Conservation (phyloP, 2,329 filamentous ascomycete genomes). For the Aspergillus nomiae region DNA sequence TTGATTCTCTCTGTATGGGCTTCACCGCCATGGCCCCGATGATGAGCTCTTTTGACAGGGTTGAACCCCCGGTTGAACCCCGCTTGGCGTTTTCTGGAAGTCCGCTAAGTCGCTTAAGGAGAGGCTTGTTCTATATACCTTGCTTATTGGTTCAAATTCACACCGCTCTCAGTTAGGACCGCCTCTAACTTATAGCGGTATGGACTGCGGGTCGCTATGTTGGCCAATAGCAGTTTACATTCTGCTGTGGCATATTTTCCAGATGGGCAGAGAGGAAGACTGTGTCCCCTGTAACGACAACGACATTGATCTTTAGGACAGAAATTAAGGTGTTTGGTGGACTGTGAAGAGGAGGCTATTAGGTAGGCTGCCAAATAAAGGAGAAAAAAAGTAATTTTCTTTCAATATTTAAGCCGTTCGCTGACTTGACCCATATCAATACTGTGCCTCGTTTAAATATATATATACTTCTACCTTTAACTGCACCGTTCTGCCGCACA, state of each 20-base stretch:
- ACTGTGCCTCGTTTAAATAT: neutral
- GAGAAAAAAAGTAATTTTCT: neutral
- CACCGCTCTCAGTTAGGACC: neutral
- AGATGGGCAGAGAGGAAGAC: no score
- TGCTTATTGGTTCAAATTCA: neutral
- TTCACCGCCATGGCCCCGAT: no score
- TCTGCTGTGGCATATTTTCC: neutral
- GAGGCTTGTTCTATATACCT: neutral
- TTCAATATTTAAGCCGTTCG: neutral
- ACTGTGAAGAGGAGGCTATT: no score
- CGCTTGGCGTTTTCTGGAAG: neutral
- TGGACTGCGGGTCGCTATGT: rapidly evolving
- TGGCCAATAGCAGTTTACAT: neutral
- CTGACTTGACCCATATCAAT: no score
- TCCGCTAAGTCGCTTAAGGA: neutral
- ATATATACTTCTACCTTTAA: neutral
- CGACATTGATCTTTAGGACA: neutral
- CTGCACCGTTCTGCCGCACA: rapidly evolving
- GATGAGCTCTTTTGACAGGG: neutral
- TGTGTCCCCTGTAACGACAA: neutral
- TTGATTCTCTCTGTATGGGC: neutral
- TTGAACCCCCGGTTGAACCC: neutral
- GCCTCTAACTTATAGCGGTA: neutral
- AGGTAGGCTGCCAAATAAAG: neutral
- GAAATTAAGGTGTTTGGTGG: neutral